Evolutionary conservation across 2,329 filamentous ascomycete genomes (phyloP), one percentile per base, ranked within the genome.

Genomic region (Fusarium neocosmosporiellum): DNA sequence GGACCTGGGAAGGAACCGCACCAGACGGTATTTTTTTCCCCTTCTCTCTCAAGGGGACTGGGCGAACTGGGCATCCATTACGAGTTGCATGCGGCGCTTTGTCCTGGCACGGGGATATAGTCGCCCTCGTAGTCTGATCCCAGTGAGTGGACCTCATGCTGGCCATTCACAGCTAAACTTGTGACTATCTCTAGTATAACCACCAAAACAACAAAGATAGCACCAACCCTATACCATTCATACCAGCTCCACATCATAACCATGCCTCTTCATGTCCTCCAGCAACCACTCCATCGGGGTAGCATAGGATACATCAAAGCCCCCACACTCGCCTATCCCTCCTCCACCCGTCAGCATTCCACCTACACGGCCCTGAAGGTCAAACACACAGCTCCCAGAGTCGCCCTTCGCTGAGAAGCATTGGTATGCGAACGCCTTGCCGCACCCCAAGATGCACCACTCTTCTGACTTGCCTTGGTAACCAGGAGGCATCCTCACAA

Each of bases 271-370:
- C 2, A 70, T 63, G 29, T 70, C 65, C 1, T 65, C 39, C 14
- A 70, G 59, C 1, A 70, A 65, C 65, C 68, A 70, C 22, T 70
- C 65, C 5, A 70, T 70, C 1, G 68, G 65, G 9, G 67, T 70
- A 13, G 22, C 67, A 36, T 70, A 70, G 4, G 67, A 37, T 1
- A 36, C 53, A 58, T 70, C 65, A 4, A 31, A 18, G 3, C 1
- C 6, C 7, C 18, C 24, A 16, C 5, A 20, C 2, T 8, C 31
- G 3, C 16, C 20, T 37, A 2, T 10, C 6, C 11, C 5, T 9
- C 5, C 5, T 5, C 67, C 63, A 3, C 27, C n/a, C 4, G 63
- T 59, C 6, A 70, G 5, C 34, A 70, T 60, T 2, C 55, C 67
- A 24, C 37, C 55, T n/a, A 70, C 41, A 14, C 60, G 67, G 22